Evolutionary conservation across 139 green algal genomes (phyloP).

Genomic region (Astrephomene gubernaculifera): DNA sequence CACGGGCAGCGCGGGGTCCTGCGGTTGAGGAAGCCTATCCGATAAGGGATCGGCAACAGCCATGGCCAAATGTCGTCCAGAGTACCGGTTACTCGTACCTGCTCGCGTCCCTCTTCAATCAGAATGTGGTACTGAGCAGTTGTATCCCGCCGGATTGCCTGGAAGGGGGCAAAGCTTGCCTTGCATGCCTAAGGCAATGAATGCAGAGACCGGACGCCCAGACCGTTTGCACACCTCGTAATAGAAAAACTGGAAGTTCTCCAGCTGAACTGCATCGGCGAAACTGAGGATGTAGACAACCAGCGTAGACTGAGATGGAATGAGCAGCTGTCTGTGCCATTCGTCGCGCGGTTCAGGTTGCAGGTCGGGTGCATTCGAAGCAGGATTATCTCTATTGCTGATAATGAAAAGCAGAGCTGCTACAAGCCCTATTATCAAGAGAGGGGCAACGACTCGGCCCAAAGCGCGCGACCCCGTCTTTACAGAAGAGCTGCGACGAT

Average conservation of each 20-base stretch:
- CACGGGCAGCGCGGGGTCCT: neutral
- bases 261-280: neutral
- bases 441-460: too few species aligned
- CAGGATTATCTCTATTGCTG: neutral
- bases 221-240: neutral
- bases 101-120: neutral
- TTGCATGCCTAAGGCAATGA: neutral
- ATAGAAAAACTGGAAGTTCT: conserved; percentile 21
- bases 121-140: neutral
- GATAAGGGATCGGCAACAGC: neutral
- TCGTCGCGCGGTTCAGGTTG: too few species aligned
- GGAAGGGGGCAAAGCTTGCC: neutral
- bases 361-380: neutral
- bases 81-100: neutral
- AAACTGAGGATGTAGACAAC: conserved; percentile 34
- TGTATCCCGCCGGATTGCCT: neutral
- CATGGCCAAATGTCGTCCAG: neutral
- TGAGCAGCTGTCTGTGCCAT: neutral
- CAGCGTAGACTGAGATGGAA: neutral
- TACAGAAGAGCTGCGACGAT: too few species aligned
- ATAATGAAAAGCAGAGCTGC: neutral
- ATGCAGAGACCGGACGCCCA: neutral
- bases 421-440: neutral
- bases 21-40: neutral
- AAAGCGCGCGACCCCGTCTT: too few species aligned